These are phyloP conservation scores for Sextonia rubra DNA, from an alignment of 164 flowering plant species.

Conservation along the genomic window DNA sequence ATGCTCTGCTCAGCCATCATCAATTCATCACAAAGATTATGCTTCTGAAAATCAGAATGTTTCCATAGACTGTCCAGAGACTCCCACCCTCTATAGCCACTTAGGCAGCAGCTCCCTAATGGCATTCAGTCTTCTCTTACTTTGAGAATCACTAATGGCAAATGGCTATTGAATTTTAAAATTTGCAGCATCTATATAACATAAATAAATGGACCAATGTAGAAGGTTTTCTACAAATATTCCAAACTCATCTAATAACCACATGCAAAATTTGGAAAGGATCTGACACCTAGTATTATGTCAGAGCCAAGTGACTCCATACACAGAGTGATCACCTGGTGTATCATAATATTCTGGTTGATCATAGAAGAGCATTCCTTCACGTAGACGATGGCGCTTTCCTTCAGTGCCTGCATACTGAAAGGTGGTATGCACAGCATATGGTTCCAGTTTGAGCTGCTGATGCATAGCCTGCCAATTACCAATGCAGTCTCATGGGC, in stretches of 20 bases:
- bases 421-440: constrained; percentile 97
- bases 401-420: constrained; percentile 97
- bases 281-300: neutral
- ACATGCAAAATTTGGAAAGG: neutral
- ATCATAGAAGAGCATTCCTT: constrained; percentile 86
- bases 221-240: neutral
- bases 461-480: constrained; percentile 76
- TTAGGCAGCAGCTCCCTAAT: too few species aligned
- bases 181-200: neutral
- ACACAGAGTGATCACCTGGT: constrained; percentile 45
- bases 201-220: neutral
- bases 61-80: too few species aligned
- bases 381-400: constrained; percentile 90
- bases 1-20: too few species aligned
- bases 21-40: too few species aligned
- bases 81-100: too few species aligned
- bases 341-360: constrained; percentile 94
- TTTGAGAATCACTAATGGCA: too few species aligned
- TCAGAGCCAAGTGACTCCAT: neutral
- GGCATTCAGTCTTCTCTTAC: too few species aligned
- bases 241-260: neutral
- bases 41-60: too few species aligned
- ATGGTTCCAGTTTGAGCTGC: constrained; percentile 87
- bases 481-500: constrained; percentile 13
- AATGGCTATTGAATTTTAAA: too few species aligned